These are phyloP conservation scores for Suhomyces emberorum DNA, from an alignment of 805 yeast species.

Conservation along the genomic window DNA sequence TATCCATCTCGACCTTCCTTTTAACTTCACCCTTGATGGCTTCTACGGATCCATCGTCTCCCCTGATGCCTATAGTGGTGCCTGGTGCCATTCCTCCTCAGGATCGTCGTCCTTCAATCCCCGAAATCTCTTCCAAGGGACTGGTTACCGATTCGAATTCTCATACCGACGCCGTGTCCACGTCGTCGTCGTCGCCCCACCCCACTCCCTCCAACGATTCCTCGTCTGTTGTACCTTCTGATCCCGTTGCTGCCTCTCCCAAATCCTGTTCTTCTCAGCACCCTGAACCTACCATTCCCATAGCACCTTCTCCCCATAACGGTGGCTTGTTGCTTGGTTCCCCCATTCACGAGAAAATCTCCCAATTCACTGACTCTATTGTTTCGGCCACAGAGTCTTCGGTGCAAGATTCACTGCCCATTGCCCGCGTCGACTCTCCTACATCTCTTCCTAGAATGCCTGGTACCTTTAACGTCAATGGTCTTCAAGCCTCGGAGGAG, in stretches of 20 bases:
- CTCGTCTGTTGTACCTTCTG: no score
- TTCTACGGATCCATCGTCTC: background rate
- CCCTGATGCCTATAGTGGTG: background rate
- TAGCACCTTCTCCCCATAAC: background rate
- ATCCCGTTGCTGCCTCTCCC: no score
- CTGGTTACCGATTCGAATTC: no score
- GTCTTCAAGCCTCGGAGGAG: slow-evolving; percentile 25
- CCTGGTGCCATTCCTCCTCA: background rate
- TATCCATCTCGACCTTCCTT: no score
- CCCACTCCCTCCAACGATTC: background rate
- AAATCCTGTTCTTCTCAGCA: no score
- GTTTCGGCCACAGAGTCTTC: slow-evolving; percentile 5
- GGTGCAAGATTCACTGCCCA: background rate
- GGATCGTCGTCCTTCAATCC: no score
- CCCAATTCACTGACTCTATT: slow-evolving; percentile 11
- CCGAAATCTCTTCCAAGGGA: no score
- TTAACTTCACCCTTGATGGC: background rate
- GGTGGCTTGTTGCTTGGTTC: slow-evolving; percentile 7
- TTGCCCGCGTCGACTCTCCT: slow-evolving; percentile 4
- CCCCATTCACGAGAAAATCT: slow-evolving; percentile 13
- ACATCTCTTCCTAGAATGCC: slow-evolving; percentile 40
- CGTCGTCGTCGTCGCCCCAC: background rate
- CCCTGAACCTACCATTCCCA: no score
- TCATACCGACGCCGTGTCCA: background rate
- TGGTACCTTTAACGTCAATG: slow-evolving; percentile 46